Conservation (phyloP, 176 grass and related monocot species). For the Saccharum officinarum region DNA sequence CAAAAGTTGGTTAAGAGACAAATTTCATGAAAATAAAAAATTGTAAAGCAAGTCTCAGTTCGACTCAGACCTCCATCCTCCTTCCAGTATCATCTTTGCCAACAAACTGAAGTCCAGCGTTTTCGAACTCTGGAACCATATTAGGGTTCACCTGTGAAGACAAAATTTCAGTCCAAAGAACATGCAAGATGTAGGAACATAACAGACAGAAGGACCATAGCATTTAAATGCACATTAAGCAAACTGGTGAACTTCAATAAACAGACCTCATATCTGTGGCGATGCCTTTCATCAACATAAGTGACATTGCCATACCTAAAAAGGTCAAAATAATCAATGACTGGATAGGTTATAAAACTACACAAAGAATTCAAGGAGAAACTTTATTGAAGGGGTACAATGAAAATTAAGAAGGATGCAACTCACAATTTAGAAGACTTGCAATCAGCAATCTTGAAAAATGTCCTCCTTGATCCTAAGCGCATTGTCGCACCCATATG, state of each 20-base stretch:
- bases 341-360: not conserved
- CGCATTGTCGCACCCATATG: slow-evolving; percentile 91
- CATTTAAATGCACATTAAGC: not conserved
- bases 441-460: slow-evolving; percentile 61
- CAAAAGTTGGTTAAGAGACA: slow-evolving; percentile 3
- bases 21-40: not conserved
- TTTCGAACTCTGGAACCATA: slow-evolving; percentile 77
- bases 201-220: not conserved
- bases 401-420: not conserved
- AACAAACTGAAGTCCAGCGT: slow-evolving; percentile 72
- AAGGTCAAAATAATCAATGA: not conserved
- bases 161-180: slow-evolving; percentile 27
- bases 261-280: slow-evolving; percentile 78
- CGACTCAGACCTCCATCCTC: slow-evolving; percentile 67
- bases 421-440: slow-evolving; percentile 81
- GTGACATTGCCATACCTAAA: slow-evolving; percentile 66
- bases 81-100: slow-evolving; percentile 70
- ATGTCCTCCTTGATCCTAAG: slow-evolving; percentile 76
- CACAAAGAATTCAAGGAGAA: not conserved
- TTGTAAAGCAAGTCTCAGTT: slow-evolving; percentile 2
- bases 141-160: slow-evolving; percentile 72
- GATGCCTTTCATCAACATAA: slow-evolving; percentile 78
- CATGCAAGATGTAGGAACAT: not conserved
- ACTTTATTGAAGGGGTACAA: not conserved
- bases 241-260: not conserved